Conservation (phyloP, 73 alveolate genomes). For the Paramecium caudatum region DNA sequence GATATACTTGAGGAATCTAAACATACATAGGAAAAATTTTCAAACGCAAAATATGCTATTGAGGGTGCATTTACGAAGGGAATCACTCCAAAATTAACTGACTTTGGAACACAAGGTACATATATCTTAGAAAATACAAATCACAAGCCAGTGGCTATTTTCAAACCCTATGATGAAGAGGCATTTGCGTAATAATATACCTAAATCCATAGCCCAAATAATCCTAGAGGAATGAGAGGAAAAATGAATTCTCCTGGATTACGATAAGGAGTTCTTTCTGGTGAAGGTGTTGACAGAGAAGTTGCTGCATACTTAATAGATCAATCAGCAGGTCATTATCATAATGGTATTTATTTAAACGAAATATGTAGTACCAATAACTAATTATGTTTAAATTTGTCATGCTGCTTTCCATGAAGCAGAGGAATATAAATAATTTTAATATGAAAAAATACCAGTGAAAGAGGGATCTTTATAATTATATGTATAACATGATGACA, state of each 20-base stretch:
- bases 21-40: background rate
- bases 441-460: slow-evolving; percentile 84
- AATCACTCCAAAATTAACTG: slow-evolving; percentile 93
- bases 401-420: slow-evolving; percentile 90
- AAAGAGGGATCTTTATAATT: slow-evolving; percentile 94
- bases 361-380: slow-evolving; percentile 88
- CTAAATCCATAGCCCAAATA: slow-evolving; percentile 84
- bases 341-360: slow-evolving; percentile 32
- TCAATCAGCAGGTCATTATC: slow-evolving; percentile 78
- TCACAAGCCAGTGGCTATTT: slow-evolving; percentile 87
- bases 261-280: slow-evolving; percentile 95
- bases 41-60: slow-evolving; percentile 52
- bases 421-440: slow-evolving; percentile 70
- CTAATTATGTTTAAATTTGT: slow-evolving; percentile 95
- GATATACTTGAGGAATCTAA: background rate
- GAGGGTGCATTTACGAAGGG: slow-evolving; percentile 85
- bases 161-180: slow-evolving; percentile 99
- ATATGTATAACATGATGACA: slow-evolving; percentile 90
- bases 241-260: slow-evolving; percentile 89
- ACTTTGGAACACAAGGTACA: slow-evolving; percentile 98
- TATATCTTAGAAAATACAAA: slow-evolving; percentile 87
- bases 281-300: slow-evolving; percentile 98
- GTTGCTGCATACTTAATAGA: slow-evolving; percentile 98
- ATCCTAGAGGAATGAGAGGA: slow-evolving; percentile 94
- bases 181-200: slow-evolving; percentile 85